Evolutionary conservation across 106 monocot genomes (phyloP).

Genomic region (Narthecium ossifragum): DNA sequence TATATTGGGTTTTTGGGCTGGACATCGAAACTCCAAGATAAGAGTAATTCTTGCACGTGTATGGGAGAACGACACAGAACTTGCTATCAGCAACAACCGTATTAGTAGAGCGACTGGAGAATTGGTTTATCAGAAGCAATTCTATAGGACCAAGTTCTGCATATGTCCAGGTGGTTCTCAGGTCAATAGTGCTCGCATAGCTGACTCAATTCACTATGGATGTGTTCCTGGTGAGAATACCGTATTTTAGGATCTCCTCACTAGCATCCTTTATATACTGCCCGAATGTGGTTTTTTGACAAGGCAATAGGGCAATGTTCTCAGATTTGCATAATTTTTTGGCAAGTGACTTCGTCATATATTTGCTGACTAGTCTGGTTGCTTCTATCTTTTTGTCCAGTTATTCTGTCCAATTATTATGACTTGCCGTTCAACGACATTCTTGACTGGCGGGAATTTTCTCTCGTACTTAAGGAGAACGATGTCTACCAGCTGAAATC

Average conservation of each 20-base stretch:
- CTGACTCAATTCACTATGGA: conserved; percentile 95
- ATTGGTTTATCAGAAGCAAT: conserved; percentile 82
- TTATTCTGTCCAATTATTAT: conserved; percentile 89
- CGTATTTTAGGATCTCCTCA: background rate
- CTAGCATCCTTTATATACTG: background rate
- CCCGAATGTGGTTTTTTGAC: too few species aligned
- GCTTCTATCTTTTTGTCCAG: conserved; percentile 35
- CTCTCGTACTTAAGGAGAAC: conserved; percentile 74
- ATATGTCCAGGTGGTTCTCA: conserved; percentile 99
- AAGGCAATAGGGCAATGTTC: too few species aligned
- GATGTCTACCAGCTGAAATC: conserved; percentile 86
- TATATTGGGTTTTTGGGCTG: conserved; percentile 95
- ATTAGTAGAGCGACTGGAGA: conserved; percentile 83
- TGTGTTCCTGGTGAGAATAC: conserved; percentile 72
- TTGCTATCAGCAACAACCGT: conserved; percentile 93
- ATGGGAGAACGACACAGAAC: conserved; percentile 98
- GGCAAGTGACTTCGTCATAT: too few species aligned
- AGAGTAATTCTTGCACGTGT: conserved; percentile 88
- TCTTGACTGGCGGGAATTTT: conserved; percentile 79
- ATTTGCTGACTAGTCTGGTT: too few species aligned
- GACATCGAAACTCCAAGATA: conserved; percentile 93
- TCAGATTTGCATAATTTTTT: too few species aligned
- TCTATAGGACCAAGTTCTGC: conserved; percentile 89
- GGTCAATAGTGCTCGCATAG: conserved; percentile 92
- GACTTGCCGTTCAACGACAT: conserved; percentile 92